phyloP scores from a whole-genome alignment of 768 basidiomycete species.

The Hortiboletus flavorubellus region DNA sequence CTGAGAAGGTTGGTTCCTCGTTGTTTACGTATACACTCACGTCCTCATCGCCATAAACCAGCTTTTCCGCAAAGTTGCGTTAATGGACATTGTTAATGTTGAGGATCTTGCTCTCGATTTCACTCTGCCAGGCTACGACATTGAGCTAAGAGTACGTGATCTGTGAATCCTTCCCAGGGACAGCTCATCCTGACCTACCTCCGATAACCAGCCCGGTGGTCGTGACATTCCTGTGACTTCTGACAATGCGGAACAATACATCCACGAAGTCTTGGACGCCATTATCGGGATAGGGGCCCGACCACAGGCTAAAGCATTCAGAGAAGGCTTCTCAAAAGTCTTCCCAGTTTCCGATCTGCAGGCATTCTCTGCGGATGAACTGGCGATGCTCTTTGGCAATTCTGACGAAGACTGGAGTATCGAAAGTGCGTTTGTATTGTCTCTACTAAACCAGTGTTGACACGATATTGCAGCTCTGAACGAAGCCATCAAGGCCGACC shows the following conservation, averaged over 20 bases:
- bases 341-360: conserved; percentile 90
- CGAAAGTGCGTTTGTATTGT: conserved; percentile 63
- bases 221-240: conserved; percentile 77
- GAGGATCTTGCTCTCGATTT: conserved; percentile 94
- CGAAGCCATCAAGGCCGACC: conserved; percentile 93
- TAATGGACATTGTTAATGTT: conserved; percentile 62
- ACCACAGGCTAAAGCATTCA: conserved; percentile 85
- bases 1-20: conserved; percentile 49
- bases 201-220: conserved; percentile 61
- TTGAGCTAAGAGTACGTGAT: conserved; percentile 74
- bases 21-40: not conserved
- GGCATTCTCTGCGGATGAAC: conserved; percentile 90
- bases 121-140: conserved; percentile 93
- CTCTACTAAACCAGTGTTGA: not conserved
- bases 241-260: conserved; percentile 86
- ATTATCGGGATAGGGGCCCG: conserved; percentile 80
- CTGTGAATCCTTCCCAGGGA: not conserved
- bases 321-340: conserved; percentile 92
- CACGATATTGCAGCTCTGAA: conserved; percentile 57
- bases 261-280: conserved; percentile 80
- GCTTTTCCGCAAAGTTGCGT: conserved; percentile 54
- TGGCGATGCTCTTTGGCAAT: conserved; percentile 95
- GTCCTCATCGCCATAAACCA: conserved; percentile 21
- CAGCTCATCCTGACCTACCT: not conserved
- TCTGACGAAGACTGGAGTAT: conserved; percentile 96